Evolutionary conservation across 2,329 filamentous ascomycete genomes (phyloP).

Genomic region (Penicillium sp.): DNA sequence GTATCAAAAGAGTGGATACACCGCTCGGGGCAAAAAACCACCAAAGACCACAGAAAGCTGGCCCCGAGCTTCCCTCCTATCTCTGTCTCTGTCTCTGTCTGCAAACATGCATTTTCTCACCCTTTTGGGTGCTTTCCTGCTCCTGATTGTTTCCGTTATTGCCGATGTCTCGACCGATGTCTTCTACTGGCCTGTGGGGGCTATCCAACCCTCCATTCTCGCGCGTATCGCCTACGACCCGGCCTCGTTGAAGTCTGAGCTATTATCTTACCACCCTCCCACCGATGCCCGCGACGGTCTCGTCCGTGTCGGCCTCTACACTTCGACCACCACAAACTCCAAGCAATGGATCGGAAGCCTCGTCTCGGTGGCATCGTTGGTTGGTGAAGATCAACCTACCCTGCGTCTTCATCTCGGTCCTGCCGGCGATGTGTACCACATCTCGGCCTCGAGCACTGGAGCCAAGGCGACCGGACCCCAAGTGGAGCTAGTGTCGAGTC

Average conservation of each 20-base stretch:
- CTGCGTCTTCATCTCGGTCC: conserved; percentile 40
- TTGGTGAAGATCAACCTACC: conserved; percentile 25
- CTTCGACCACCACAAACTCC: conserved; percentile 25
- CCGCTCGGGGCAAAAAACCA: not conserved
- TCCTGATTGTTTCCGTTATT: conserved; percentile 12
- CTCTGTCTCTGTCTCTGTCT: not conserved
- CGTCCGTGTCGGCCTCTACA: conserved; percentile 52
- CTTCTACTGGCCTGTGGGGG: conserved; percentile 36
- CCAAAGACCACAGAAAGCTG: not conserved
- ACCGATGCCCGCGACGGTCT: conserved; percentile 41
- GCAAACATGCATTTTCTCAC: conserved; percentile 18
- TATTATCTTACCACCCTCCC: conserved; percentile 41
- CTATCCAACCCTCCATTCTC: conserved; percentile 33
- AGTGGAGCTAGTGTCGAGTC: conserved; percentile 34
- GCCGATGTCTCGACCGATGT: conserved; percentile 31
- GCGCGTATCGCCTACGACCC: conserved; percentile 43
- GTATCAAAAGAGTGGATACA: not conserved
- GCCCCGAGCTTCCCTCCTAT: not conserved
- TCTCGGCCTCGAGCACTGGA: conserved; percentile 30
- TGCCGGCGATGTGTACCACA: conserved; percentile 37
- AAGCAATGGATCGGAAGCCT: conserved; percentile 42
- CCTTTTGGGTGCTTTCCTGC: conserved; percentile 15
- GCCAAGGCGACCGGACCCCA: conserved; percentile 19
- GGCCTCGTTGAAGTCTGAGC: conserved; percentile 31
- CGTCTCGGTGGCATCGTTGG: conserved; percentile 35